Conservation (phyloP, 345 rosid species). For the Melaleuca quinquenervia region DNA sequence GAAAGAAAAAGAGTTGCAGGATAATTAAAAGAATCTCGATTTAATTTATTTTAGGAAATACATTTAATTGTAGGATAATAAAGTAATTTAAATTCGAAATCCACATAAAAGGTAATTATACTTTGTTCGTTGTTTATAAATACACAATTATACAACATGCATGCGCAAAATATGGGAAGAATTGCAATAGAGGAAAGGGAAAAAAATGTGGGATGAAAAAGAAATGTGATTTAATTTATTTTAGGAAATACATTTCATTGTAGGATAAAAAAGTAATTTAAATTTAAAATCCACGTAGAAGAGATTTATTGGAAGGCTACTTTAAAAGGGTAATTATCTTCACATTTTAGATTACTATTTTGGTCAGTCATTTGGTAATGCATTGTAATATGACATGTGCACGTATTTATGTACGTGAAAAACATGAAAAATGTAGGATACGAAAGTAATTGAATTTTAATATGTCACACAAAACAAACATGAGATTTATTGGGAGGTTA, state of each 20-base stretch:
- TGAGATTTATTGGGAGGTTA: neutral
- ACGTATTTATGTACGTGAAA: neutral
- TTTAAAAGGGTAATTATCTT: neutral
- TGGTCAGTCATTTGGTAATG: neutral
- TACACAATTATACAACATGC: neutral
- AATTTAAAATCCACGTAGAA: neutral
- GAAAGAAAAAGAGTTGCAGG: neutral
- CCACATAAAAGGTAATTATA: neutral
- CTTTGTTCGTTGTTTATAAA: neutral
- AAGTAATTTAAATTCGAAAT: too few species aligned
- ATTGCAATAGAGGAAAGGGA: neutral
- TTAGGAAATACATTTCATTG: neutral
- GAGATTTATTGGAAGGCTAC: neutral
- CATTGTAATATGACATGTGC: neutral
- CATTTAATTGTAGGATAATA: too few species aligned
- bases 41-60: too few species aligned
- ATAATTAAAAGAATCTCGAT: neutral
- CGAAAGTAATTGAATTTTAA: neutral
- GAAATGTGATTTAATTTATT: neutral
- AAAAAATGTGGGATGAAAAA: neutral
- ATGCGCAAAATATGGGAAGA: neutral
- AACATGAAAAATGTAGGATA: neutral
- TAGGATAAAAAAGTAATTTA: neutral
- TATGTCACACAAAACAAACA: neutral
- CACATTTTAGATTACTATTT: neutral